A percentile compares a stretch with the other conserved stretches of the same genome.
These are phyloP conservation scores for Trichopus zeylanicus DNA, from an alignment of 116 monocot species.

Conservation along the genomic window DNA sequence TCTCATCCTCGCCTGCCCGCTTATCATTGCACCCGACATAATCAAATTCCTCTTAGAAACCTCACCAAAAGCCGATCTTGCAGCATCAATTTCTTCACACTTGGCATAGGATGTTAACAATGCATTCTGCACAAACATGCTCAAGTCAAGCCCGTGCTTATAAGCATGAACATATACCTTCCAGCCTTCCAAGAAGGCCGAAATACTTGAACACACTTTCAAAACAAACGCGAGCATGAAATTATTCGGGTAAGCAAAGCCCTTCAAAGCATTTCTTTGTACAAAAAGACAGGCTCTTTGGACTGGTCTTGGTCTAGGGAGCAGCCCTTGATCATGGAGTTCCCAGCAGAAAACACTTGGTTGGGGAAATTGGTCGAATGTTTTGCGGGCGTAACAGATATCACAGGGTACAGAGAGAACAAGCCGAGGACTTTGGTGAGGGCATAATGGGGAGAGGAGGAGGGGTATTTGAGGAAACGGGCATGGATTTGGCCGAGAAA, in stretches of 20 bases:
- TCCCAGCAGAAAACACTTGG: conserved; percentile 72
- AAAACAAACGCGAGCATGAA: conserved; percentile 71
- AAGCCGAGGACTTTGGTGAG: conserved; percentile 58
- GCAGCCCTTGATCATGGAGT: conserved; percentile 57
- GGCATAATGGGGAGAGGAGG: conserved; percentile 12
- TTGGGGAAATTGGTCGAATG: conserved; percentile 41
- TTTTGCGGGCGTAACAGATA: conserved; percentile 33
- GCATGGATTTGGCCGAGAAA: conserved; percentile 58
- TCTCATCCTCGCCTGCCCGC: conserved; percentile 82
- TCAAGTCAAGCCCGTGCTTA: conserved; percentile 46
- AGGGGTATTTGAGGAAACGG: conserved; percentile 27
- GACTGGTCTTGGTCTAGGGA: conserved; percentile 22
- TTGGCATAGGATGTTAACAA: conserved; percentile 68
- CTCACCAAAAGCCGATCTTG: conserved; percentile 48
- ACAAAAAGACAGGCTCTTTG: conserved; percentile 47
- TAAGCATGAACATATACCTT: conserved; percentile 60
- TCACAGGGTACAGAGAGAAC: conserved; percentile 37
- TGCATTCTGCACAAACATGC: conserved; percentile 60
- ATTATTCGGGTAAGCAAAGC: conserved; percentile 49
- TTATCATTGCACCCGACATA: conserved; percentile 81
- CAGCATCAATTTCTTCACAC: conserved; percentile 46
- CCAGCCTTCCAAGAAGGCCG: conserved; percentile 42
- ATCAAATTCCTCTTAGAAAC: conserved; percentile 58
- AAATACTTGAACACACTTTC: conserved; percentile 48
- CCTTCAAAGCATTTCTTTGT: conserved; percentile 34